Conservation (phyloP, 768 basidiomycete species). For the Termitomyces sp. region DNA sequence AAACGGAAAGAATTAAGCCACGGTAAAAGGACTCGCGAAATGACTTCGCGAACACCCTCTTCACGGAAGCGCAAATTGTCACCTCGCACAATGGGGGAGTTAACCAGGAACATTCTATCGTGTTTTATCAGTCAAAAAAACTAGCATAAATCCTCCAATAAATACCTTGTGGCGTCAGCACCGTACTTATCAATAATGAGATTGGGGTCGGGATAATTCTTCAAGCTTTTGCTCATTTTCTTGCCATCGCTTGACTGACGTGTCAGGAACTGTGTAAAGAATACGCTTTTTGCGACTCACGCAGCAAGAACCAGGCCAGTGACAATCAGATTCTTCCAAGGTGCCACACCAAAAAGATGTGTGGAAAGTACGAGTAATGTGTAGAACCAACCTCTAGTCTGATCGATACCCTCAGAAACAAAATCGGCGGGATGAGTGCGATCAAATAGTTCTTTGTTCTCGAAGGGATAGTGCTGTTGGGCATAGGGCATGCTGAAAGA, state of each 20-base stretch:
- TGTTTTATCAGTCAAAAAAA: background rate
- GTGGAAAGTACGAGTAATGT: constrained; percentile 95
- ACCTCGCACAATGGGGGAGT: constrained; percentile 96
- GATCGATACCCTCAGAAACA: constrained; percentile 97
- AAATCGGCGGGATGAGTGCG: constrained; percentile 91
- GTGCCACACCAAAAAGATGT: constrained; percentile 88
- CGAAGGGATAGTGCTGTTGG: constrained; percentile 96
- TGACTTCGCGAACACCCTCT: constrained; percentile 94
- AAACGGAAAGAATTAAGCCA: constrained; percentile 99
- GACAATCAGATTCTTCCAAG: constrained; percentile 98
- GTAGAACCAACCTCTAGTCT: constrained; percentile 99
- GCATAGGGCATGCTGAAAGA: constrained; percentile 94
- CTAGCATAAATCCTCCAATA: background rate
- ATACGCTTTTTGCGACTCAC: constrained; percentile 41
- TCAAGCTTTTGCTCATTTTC: constrained; percentile 98
- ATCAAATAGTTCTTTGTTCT: constrained; percentile 89
- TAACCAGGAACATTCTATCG: constrained; percentile 92
- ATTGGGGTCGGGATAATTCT: constrained; percentile 96
- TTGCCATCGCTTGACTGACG: constrained; percentile 73
- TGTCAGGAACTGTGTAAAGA: constrained; percentile 6
- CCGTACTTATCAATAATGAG: constrained; percentile 88
- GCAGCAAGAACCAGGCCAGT: constrained; percentile 94
- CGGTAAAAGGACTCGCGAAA: constrained; percentile 93
- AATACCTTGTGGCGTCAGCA: constrained; percentile 88
- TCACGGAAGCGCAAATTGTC: constrained; percentile 98